Evolutionary conservation across 2,329 filamentous ascomycete genomes (phyloP).

Genomic region (Blumeriella jaapii): DNA sequence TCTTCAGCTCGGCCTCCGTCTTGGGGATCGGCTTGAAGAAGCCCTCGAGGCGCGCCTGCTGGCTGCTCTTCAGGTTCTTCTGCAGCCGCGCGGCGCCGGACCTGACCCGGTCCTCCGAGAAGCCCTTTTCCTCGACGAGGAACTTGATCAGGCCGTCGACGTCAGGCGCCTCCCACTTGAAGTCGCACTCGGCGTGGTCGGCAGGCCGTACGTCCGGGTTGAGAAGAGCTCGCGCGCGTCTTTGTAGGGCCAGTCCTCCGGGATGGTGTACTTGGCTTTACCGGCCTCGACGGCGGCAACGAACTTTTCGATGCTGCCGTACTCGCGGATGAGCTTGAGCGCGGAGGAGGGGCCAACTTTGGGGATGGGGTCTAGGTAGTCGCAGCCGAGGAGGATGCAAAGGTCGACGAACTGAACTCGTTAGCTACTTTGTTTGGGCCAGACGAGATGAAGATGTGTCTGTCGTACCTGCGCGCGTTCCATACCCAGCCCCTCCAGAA

Average conservation of each 20-base stretch:
- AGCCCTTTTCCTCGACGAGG: conserved; percentile 87
- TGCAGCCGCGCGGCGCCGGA: conserved; percentile 64
- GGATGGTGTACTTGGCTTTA: conserved; percentile 69
- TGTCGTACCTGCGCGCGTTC: conserved; percentile 75
- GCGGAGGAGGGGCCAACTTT: conserved; percentile 89
- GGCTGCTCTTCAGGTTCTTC: conserved; percentile 83
- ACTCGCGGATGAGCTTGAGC: conserved; percentile 85
- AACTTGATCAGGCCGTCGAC: conserved; percentile 82
- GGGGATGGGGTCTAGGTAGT: conserved; percentile 93
- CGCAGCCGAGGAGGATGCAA: conserved; percentile 93
- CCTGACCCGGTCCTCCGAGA: conserved; percentile 88
- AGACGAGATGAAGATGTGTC: too few relatives aligned
- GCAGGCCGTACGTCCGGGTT: conserved; percentile 78
- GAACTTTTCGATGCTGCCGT: conserved; percentile 78
- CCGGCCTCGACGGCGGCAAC: conserved; percentile 70
- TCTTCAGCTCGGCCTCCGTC: conserved; percentile 74
- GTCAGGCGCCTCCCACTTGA: conserved; percentile 95
- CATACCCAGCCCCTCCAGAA: conserved; percentile 80
- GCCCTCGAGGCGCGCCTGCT: conserved; percentile 84
- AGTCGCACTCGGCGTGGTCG: conserved; percentile 80
- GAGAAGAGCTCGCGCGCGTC: conserved; percentile 88
- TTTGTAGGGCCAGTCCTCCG: conserved; percentile 92
- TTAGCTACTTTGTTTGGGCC: conserved; percentile 8
- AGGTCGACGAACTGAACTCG: conserved; percentile 99
- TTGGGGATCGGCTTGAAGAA: conserved; percentile 94